phyloP scores from a whole-genome alignment of 148 eudicot genomes.

The Heliosperma pusillum region DNA sequence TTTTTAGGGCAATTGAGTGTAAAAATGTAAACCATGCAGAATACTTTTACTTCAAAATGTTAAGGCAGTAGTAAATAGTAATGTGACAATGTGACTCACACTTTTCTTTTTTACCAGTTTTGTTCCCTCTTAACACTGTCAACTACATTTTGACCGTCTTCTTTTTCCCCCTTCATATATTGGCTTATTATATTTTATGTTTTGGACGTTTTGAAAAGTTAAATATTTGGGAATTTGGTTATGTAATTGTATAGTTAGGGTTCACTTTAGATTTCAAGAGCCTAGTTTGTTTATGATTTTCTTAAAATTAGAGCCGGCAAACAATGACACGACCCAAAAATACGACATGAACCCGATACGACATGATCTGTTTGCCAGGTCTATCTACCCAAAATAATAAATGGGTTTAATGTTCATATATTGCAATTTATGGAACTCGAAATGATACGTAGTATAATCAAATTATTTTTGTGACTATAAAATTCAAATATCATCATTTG shows the following conservation, averaged over 20 bases:
- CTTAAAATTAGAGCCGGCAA: too few relatives aligned
- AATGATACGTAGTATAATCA: too few relatives aligned
- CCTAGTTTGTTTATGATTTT: too few relatives aligned
- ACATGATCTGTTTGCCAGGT: too few relatives aligned
- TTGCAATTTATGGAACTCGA: too few relatives aligned
- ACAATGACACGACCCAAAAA: too few relatives aligned
- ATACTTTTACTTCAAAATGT: not conserved
- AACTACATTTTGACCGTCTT: slow-evolving; percentile 7
- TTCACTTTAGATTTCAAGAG: not conserved
- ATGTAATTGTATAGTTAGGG: not conserved
- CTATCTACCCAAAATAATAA: too few relatives aligned
- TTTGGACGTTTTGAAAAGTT: not conserved
- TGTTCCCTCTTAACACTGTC: slow-evolving; percentile 9
- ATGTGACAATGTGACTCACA: not conserved
- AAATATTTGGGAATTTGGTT: not conserved
- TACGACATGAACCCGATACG: too few relatives aligned
- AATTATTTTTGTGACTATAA: too few relatives aligned
- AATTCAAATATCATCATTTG: too few relatives aligned
- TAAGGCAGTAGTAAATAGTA: not conserved
- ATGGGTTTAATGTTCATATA: too few relatives aligned
- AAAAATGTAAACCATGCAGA: not conserved
- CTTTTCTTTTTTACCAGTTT: slow-evolving; percentile 3
- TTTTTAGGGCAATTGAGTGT: slow-evolving; percentile 18
- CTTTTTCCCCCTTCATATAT: not conserved
- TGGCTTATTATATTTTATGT: not conserved